Evolutionary conservation across 1,139 yeast genomes (phyloP).

Genomic region (Pichia sp.): DNA sequence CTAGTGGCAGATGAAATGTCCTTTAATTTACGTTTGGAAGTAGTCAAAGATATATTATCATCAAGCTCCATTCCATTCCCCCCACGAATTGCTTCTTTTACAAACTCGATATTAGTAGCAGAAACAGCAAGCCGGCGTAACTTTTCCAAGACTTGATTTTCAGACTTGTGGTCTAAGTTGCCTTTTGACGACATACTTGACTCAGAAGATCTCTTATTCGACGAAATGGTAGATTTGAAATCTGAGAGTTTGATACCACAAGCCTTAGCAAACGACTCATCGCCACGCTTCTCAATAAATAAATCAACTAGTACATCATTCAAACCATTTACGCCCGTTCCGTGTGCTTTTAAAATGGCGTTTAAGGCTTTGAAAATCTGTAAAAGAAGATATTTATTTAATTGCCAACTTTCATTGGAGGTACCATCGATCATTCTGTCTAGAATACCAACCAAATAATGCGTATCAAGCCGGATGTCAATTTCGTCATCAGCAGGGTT

Average conservation of each 20-base stretch:
- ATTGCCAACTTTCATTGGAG: conserved; percentile 22
- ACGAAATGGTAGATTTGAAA: neutral
- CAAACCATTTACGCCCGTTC: conserved; percentile 13
- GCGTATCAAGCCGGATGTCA: conserved; percentile 24
- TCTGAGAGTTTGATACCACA: conserved; percentile 3
- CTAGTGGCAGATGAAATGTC: neutral
- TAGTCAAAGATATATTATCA: neutral
- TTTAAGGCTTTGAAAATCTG: conserved; percentile 28
- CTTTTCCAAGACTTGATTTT: conserved; percentile 4
- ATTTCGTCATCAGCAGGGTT: conserved; percentile 16
- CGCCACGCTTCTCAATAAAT: conserved; percentile 16
- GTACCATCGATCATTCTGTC: conserved; percentile 24
- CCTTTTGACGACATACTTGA: neutral
- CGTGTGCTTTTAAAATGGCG: conserved; percentile 22
- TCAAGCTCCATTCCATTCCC: neutral
- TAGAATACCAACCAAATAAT: conserved; percentile 21
- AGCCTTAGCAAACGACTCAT: conserved; percentile 10
- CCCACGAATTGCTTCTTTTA: conserved; percentile 3
- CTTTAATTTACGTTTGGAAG: neutral
- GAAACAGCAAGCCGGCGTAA: conserved; percentile 9
- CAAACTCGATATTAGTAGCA: conserved; percentile 8
- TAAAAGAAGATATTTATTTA: conserved; percentile 21
- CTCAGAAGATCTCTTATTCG: neutral
- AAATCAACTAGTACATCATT: conserved; percentile 16
- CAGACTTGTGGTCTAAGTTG: neutral